Base-by-base conservation (phyloP, 129 eudicot species). In the Flaveria brownii region DNA sequence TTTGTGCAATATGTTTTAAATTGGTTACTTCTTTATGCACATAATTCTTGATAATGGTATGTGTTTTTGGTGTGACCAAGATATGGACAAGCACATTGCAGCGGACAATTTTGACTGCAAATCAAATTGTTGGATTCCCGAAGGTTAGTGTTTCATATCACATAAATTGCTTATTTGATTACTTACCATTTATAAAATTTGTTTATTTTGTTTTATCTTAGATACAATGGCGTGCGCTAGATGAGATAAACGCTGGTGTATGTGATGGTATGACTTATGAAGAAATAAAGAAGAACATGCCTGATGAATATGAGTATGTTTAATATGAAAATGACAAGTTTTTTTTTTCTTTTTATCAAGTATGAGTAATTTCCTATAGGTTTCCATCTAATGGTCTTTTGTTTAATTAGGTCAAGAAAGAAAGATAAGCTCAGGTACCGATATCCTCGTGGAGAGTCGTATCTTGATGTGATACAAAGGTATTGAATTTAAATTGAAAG, bases 181-280 rank as follows among this genome's bases (percentile, higher is more conserved):
- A 25, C 62, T 11, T 68, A 15, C 9, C n/a, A 14, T 56, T 55
- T 75, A 57, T 30, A 11, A 68, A 59, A 23, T 16, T 66, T 68
- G 62, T 22, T 61, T 9, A 25, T 3, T 62, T 47, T 6, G 56
- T 45, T 70, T 71, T 71, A 43, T 57, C 86, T 62, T 63, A 95
- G 99, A 78, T 95, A 87, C 99, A 95, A 86, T 95, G 99, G 99
- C 97, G 96, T 70, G 97, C 97, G n/a, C 96, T 95, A 69, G 99
- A 95, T 77, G 99, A 95, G 85, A 91, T 95, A 70, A 95, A 95
- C 88, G 92, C 97, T 33, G 99, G 99, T 77, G 97, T 87, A 13
- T 95, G 89, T 78, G 99, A 95, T 60, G 99, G 99, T 73, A 91
- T 95, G 99, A 89, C 96, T 12, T 95, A 95, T 36, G 97, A 89